Evolutionary conservation across 176 grass and related monocot genomes (phyloP), one percentile per base, ranked within the genome.

Genomic region (Dactylis glomerata): DNA sequence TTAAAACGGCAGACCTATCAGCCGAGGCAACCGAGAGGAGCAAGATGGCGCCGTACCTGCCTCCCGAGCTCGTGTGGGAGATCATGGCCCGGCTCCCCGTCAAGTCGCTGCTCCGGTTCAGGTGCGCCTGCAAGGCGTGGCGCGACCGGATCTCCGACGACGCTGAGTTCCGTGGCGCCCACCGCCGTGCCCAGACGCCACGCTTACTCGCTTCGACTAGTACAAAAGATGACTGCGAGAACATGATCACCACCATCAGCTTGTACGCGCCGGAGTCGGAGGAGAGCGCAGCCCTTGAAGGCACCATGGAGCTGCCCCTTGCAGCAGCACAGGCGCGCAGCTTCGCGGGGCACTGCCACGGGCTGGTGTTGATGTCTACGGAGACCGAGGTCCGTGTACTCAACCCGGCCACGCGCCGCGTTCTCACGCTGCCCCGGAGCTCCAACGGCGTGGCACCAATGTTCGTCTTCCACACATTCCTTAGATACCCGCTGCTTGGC

Each of bases 391-490:
- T 28, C 3, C 59, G 27, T 5, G 13, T 63, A 4, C 12, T 63
- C 13, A 63, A 63, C 59, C 59, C 59, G 23, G 59, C 59, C 12
- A 63, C 59, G 12, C 2, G 26, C 12, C 59, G 27, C 59, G 11
- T 63, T 12, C 59, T 30, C 13, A n/a, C 12, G 13, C 59, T 63
- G 4, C 59, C 59, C 23, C 11, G 0, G 42, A 45, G 68, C 38
- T 5, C 22, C 67, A 41, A 42, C 37, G 13, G 20, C 22, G 22
- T 70, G 7, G 0, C 1, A 14, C 66, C 36, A 0, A 10, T 10
- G 0, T 0, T 0, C 37, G 11, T 5, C 22, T 71, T 70, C 11
- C 5, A 40, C 68, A 11, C 3, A 5, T 0, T 2, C 0, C 0
- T 69, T 1, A 13, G 10, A 10, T 38, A 72, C 23, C 23, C 45